Evolutionary conservation across 208 protist genomes (phyloP).

Genomic region (Acanthamoeba royreba): DNA sequence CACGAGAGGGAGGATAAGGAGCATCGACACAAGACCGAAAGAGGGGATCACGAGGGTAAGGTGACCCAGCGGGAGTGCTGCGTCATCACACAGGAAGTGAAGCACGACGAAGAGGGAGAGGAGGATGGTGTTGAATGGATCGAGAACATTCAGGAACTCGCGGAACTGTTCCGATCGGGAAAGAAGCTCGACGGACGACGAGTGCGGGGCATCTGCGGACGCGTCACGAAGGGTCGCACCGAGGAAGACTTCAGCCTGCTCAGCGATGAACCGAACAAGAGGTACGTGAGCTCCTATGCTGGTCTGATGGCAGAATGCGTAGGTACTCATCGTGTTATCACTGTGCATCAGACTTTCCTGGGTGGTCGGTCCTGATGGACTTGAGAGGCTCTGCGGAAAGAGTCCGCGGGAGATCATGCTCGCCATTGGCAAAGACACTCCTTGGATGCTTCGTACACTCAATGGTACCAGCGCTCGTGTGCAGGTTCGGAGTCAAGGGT

Average conservation of each 20-base stretch:
- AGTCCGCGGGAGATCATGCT: not conserved
- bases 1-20: too few species aligned
- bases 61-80: too few species aligned
- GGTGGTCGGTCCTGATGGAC: not conserved
- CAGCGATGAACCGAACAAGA: not conserved
- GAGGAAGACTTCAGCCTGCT: not conserved
- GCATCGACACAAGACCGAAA: too few species aligned
- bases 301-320: not conserved
- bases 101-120: not conserved
- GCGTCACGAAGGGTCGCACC: slow-evolving; percentile 4
- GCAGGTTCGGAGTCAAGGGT: not conserved
- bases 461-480: not conserved
- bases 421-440: not conserved
- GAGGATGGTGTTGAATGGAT: not conserved
- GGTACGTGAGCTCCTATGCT: not conserved
- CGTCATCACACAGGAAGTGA: too few species aligned
- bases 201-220: not conserved
- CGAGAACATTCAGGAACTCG: not conserved
- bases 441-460: not conserved
- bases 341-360: not conserved
- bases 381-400: not conserved
- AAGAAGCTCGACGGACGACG: not conserved
- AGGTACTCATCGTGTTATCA: not conserved
- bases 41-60: too few species aligned
- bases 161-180: not conserved